Conservation (phyloP, 352 stramenopile genomes). For the Phytophthora ohioensis region DNA sequence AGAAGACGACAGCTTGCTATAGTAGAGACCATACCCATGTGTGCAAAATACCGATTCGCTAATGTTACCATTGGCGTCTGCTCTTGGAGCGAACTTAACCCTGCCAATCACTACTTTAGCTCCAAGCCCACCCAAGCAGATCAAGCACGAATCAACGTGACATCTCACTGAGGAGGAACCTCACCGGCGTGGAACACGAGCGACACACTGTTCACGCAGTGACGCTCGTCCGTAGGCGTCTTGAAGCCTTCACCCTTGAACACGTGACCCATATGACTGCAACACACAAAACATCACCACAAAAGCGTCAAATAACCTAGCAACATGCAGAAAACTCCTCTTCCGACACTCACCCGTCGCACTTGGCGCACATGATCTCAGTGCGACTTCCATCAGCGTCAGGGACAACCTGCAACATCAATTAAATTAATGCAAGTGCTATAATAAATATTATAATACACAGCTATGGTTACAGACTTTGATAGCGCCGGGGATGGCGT, state of each 20-base stretch:
- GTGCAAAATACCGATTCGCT: constrained; percentile 31
- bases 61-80: neutral
- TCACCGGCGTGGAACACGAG: constrained; percentile 85
- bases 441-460: neutral
- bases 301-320: constrained; percentile 13
- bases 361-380: constrained; percentile 92
- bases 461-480: constrained; percentile 42
- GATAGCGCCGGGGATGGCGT: constrained; percentile 89
- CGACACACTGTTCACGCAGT: constrained; percentile 93
- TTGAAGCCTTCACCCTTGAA: constrained; percentile 92
- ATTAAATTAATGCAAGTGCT: neutral
- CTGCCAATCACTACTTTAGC: constrained; percentile 5
- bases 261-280: constrained; percentile 91
- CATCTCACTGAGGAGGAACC: constrained; percentile 48
- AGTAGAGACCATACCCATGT: constrained; percentile 20
- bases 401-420: constrained; percentile 53
- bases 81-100: constrained; percentile 17
- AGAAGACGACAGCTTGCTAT: constrained; percentile 71
- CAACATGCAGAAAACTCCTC: constrained; percentile 7
- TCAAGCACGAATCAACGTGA: neutral
- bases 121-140: constrained; percentile 7
- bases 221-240: constrained; percentile 87
- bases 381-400: constrained; percentile 79
- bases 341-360: constrained; percentile 65
- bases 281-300: constrained; percentile 8